Evolutionary conservation across 768 basidiomycete genomes (phyloP), one percentile per base, ranked within the genome.

Genomic region (Tephrocybe sp.): DNA sequence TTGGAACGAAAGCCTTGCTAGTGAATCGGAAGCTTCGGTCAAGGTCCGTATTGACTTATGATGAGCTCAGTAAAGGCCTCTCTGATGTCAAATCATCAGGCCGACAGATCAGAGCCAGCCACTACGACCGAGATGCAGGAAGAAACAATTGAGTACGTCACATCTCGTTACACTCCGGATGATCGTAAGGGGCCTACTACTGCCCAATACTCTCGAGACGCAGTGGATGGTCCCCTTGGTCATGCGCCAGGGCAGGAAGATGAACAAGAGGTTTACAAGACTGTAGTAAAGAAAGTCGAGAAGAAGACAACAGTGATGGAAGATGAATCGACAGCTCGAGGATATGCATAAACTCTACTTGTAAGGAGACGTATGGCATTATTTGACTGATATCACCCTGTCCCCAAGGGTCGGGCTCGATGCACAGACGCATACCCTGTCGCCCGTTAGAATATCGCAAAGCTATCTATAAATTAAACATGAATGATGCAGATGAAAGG

Each of bases 1-100:
- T 1, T 88, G 86, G 86, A 87, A 87, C 54, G 86, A 88, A 57
- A 63, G 66, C 21, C 75, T 88, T 11, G 86, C 86, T 0, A 77
- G 74, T 49, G 54, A 73, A 10, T 87, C 87, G 2, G 86, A 88
- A 65, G 86, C 87, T 3, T 66, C 70, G 15, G 71, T 87, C 40
- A 88, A 88, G 77, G 86, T 80, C 41, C 9, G 15, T 4, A n/a
- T n/a, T n/a, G n/a, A n/a, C 26, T 30, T 12, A 11, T 32, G 12
- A 10, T 30, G n/a, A 42, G 14, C 10, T 8, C 17, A 24, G 20
- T 7, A 11, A 21, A n/a, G 17, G 14, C 1, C 40, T 23, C n/a
- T n/a, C n/a, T n/a, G 34, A 47, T 34, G 11, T 26, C 20, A 42
- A 17, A 28, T 41, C 15, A 11, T 9, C 53, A 79, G 78, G 78